phyloP scores from a whole-genome alignment of 116 monocot genomes.

The Papilionanthe hybrid region DNA sequence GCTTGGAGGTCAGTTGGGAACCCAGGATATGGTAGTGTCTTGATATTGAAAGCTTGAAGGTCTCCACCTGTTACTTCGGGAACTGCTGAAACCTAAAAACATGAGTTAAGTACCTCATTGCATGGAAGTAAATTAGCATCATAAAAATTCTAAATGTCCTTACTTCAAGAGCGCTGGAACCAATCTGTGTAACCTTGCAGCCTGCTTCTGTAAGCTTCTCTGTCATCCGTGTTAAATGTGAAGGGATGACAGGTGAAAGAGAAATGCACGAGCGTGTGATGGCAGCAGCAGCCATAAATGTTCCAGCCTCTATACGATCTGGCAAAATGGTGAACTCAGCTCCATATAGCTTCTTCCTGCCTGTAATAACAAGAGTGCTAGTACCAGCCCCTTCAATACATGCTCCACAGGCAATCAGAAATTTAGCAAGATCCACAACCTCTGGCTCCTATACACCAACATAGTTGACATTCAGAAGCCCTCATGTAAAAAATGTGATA shows the following conservation, averaged over 20 bases:
- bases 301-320: slow-evolving; percentile 46
- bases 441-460: slow-evolving; percentile 36
- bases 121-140: background rate
- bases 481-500: background rate
- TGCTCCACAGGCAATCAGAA: slow-evolving; percentile 42
- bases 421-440: slow-evolving; percentile 39
- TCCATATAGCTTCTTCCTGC: slow-evolving; percentile 26
- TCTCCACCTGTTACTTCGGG: slow-evolving; percentile 12
- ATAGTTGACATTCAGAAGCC: background rate
- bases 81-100: slow-evolving; percentile 27
- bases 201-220: slow-evolving; percentile 38
- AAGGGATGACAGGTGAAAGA: slow-evolving; percentile 35
- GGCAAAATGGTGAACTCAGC: slow-evolving; percentile 34
- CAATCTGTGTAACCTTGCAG: slow-evolving; percentile 29
- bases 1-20: slow-evolving; percentile 50
- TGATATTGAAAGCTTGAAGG: slow-evolving; percentile 32
- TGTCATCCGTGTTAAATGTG: slow-evolving; percentile 19
- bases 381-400: slow-evolving; percentile 37
- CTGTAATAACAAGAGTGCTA: slow-evolving; percentile 27
- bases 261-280: slow-evolving; percentile 39
- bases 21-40: slow-evolving; percentile 40
- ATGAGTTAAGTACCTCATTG: background rate
- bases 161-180: slow-evolving; percentile 23
- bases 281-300: slow-evolving; percentile 49
- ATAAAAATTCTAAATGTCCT: background rate